Evolutionary conservation across 768 basidiomycete genomes (phyloP).

Genomic region (Coprinopsis sp.): DNA sequence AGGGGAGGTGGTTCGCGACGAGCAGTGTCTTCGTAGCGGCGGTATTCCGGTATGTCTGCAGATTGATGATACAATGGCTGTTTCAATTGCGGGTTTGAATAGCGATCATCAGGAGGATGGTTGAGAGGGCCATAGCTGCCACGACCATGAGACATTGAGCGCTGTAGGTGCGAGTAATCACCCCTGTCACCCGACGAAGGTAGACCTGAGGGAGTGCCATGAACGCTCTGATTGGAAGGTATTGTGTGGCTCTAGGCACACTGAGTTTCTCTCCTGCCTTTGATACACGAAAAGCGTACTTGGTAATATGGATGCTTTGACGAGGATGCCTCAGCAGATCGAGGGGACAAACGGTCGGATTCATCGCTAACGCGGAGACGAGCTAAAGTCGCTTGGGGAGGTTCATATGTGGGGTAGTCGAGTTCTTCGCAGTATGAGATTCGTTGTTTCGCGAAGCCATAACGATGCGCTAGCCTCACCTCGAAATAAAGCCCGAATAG

Average conservation of each 20-base stretch:
- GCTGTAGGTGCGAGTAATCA: slow-evolving; percentile 3
- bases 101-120: background rate
- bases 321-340: slow-evolving; percentile 4
- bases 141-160: slow-evolving; percentile 5
- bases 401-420: slow-evolving; percentile 35
- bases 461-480: slow-evolving; percentile 29
- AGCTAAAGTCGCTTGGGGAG: slow-evolving; percentile 38
- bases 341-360: slow-evolving; percentile 14
- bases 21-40: background rate
- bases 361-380: slow-evolving; percentile 40
- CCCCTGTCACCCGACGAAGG: background rate
- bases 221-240: too few species aligned
- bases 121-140: background rate
- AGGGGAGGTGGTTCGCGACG: background rate
- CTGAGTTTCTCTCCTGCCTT: too few species aligned
- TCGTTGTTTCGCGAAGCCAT: slow-evolving; percentile 4
- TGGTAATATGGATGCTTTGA: too few species aligned
- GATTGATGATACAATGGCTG: background rate
- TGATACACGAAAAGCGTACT: too few species aligned
- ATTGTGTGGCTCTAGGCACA: too few species aligned
- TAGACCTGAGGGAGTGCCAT: too few species aligned
- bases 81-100: background rate
- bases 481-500: slow-evolving; percentile 66
- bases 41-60: background rate
- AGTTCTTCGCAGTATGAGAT: slow-evolving; percentile 39